A percentile compares a stretch with the other conserved stretches of the same genome.
Conservation (phyloP, 768 basidiomycete genomes). For the Mycena leptocephala region DNA sequence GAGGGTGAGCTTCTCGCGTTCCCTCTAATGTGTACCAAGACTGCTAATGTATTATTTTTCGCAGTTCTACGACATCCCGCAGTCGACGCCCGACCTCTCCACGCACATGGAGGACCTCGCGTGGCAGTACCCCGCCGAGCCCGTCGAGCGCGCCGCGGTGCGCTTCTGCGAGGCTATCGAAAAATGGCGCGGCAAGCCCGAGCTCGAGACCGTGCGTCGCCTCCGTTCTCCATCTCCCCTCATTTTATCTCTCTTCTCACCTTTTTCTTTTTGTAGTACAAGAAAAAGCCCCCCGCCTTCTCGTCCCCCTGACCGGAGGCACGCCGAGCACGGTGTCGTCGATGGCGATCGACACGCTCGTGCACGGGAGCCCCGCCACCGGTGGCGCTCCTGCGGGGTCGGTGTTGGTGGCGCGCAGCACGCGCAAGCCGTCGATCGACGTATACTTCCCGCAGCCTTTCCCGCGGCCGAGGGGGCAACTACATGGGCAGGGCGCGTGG, state of each 20-base stretch:
- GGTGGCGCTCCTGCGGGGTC: conserved; percentile 37
- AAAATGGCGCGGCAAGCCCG: conserved; percentile 89
- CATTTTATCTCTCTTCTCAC: conserved; percentile 17
- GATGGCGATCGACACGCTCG: conserved; percentile 77
- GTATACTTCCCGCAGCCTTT: conserved; percentile 60
- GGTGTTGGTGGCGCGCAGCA: conserved; percentile 20
- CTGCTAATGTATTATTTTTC: neutral
- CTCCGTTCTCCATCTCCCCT: neutral
- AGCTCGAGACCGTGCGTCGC: conserved; percentile 80
- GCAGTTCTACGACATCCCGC: conserved; percentile 86
- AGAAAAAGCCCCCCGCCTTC: conserved; percentile 61
- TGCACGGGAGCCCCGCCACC: conserved; percentile 74
- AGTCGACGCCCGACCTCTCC: conserved; percentile 79
- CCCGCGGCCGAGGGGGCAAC: no score
- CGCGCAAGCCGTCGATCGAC: conserved; percentile 61
- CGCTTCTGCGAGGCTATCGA: conserved; percentile 89
- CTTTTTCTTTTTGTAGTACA: conserved; percentile 59
- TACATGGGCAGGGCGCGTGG: conserved; percentile 15
- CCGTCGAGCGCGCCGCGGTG: conserved; percentile 83
- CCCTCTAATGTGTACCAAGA: neutral
- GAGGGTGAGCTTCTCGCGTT: conserved; percentile 65
- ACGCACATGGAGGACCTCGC: conserved; percentile 87
- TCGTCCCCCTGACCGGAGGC: conserved; percentile 32
- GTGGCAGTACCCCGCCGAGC: conserved; percentile 87
- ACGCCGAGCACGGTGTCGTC: conserved; percentile 52